Evolutionary conservation across 306 rosid genomes (phyloP).

Genomic region (Citrullus colocynthis): DNA sequence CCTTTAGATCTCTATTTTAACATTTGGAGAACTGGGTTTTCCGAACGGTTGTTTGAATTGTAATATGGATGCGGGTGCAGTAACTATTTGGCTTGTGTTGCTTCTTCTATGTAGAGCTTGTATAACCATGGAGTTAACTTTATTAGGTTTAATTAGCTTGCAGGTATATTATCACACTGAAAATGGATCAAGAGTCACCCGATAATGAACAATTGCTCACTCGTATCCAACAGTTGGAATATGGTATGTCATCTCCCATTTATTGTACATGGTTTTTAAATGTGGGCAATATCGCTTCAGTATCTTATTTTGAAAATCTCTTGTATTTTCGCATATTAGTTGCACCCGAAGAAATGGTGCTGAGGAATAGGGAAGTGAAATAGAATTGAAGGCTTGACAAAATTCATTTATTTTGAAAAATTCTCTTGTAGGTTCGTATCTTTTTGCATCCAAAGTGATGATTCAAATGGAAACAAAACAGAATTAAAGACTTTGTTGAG

Average conservation of each 20-base stretch:
- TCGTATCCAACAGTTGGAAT: slow-evolving; percentile 66
- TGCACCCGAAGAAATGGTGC: background rate
- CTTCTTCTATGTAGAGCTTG: background rate
- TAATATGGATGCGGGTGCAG: background rate
- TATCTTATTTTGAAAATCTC: background rate
- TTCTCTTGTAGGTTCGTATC: background rate
- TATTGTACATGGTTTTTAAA: background rate
- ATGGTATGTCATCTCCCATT: slow-evolving; percentile 30
- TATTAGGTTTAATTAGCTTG: background rate
- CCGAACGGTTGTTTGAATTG: background rate
- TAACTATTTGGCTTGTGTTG: background rate
- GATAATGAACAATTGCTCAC: slow-evolving; percentile 31
- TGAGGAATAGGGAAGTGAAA: background rate
- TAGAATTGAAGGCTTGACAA: background rate
- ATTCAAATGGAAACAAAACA: background rate
- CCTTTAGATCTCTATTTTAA: background rate
- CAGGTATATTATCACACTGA: background rate
- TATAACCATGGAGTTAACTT: background rate
- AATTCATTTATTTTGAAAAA: background rate
- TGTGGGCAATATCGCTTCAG: background rate
- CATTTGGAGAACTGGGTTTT: background rate
- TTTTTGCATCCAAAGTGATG: background rate
- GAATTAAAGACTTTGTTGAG: background rate
- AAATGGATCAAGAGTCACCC: slow-evolving; percentile 17
- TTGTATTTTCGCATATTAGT: background rate